Percentiles rank a stretch among this genome's conserved stretches.
phyloP scores from a whole-genome alignment of 495 filamentous ascomycete species.

The Penicillium egyptiacum region DNA sequence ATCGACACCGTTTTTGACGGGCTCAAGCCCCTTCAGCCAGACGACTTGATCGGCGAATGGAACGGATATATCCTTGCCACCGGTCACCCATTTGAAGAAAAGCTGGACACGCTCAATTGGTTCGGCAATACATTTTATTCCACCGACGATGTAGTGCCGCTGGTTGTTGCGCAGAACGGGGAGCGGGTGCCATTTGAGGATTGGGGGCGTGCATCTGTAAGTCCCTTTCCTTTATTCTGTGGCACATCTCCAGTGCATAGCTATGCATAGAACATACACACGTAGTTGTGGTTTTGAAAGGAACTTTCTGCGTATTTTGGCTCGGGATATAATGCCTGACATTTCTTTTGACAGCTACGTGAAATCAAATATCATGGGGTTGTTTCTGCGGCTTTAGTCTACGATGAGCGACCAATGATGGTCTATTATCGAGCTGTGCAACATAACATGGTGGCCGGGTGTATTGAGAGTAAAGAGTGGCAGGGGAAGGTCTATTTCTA shows the following conservation, averaged over 20 bases:
- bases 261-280: too few species aligned
- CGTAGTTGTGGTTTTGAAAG: too few species aligned
- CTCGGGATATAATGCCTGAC: too few species aligned
- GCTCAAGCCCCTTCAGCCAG: conserved; percentile 19
- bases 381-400: conserved; percentile 32
- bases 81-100: conserved; percentile 21
- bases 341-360: conserved; percentile 17
- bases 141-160: conserved; percentile 16
- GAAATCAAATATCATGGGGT: conserved; percentile 29
- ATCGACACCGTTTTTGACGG: conserved; percentile 11
- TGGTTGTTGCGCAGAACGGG: conserved; percentile 24
- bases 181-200: conserved; percentile 19
- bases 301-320: too few species aligned
- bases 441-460: conserved; percentile 26
- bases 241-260: too few species aligned
- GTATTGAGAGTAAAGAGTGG: conserved; percentile 27
- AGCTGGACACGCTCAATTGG: conserved; percentile 22
- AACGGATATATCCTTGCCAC: conserved; percentile 26
- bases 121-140: too few species aligned
- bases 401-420: conserved; percentile 30
- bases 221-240: neutral
- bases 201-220: conserved; percentile 26
- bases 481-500: conserved; percentile 17
- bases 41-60: conserved; percentile 30
- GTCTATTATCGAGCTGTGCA: conserved; percentile 32